phyloP scores from a whole-genome alignment of 2,329 filamentous ascomycete genomes.

The Cladorrhinum sp. region DNA sequence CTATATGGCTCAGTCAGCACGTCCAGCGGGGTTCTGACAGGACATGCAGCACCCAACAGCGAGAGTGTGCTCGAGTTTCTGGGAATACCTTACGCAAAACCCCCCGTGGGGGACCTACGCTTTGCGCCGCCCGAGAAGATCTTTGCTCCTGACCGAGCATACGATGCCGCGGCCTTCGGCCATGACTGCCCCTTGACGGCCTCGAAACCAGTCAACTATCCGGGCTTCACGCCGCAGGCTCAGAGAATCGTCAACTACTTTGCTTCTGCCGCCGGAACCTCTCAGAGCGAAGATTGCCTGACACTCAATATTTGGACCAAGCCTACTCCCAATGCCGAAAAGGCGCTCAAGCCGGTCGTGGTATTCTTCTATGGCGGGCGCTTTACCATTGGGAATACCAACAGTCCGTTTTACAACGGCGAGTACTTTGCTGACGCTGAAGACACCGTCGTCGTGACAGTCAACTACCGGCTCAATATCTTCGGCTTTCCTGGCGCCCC shows the following conservation, averaged over 20 bases:
- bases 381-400: constrained; percentile 28
- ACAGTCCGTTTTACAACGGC: constrained; percentile 29
- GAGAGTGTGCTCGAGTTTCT: constrained; percentile 33
- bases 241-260: constrained; percentile 25
- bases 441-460: constrained; percentile 38
- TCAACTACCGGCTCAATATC: constrained; percentile 32
- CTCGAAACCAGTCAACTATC: constrained; percentile 19
- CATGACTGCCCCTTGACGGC: constrained; percentile 23
- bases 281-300: constrained; percentile 25
- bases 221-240: constrained; percentile 31
- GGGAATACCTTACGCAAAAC: constrained; percentile 31
- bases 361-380: constrained; percentile 31
- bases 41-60: constrained; percentile 32
- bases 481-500: constrained; percentile 32
- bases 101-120: constrained; percentile 26
- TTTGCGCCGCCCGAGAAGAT: constrained; percentile 26
- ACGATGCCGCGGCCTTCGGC: constrained; percentile 27
- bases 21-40: constrained; percentile 34
- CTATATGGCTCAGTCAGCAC: constrained; percentile 28
- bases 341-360: constrained; percentile 16
- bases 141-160: constrained; percentile 6
- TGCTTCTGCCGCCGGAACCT: constrained; percentile 31
- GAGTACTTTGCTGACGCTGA: constrained; percentile 26
- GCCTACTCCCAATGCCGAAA: constrained; percentile 19
- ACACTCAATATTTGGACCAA: constrained; percentile 30